phyloP scores from a whole-genome alignment of 192 early-diverging fungal genomes.

The Funneliformis mosseae region DNA sequence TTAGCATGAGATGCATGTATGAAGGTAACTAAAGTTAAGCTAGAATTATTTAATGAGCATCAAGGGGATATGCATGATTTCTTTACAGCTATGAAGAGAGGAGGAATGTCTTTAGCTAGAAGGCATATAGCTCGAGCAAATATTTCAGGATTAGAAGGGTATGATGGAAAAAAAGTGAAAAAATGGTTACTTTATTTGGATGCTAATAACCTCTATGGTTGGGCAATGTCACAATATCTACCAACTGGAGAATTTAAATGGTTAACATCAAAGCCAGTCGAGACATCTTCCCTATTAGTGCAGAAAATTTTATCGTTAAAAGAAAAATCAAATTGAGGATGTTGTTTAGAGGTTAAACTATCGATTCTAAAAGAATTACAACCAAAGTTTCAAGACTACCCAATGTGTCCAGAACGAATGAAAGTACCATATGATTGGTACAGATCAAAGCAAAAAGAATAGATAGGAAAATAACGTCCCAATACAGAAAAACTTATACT shows the following conservation, averaged over 20 bases:
- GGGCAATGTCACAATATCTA: constrained; percentile 30
- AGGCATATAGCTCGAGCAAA: constrained; percentile 22
- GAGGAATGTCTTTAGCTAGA: constrained; percentile 29
- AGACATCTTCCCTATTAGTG: constrained; percentile 13
- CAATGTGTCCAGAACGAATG: constrained; percentile 28
- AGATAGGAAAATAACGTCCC: constrained; percentile 14
- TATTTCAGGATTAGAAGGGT: constrained; percentile 22
- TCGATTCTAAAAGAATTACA: constrained; percentile 27
- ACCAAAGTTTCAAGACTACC: constrained; percentile 27
- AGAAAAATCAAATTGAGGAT: constrained; percentile 30
- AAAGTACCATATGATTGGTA: constrained; percentile 33
- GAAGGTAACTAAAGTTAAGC: constrained; percentile 23
- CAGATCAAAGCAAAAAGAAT: constrained; percentile 30
- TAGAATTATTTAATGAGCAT: constrained; percentile 30
- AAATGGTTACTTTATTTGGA: constrained; percentile 8
- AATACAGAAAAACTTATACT: constrained; percentile 34
- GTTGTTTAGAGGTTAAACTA: constrained; percentile 29
- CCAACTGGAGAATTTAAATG: constrained; percentile 27
- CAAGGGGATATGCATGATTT: constrained; percentile 27
- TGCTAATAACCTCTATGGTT: constrained; percentile 23
- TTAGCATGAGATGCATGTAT: constrained; percentile 20
- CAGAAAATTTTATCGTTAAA: constrained; percentile 31
- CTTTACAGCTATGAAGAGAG: constrained; percentile 30
- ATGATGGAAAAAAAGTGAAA: constrained; percentile 25
- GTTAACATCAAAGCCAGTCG: constrained; percentile 20